phyloP scores from a whole-genome alignment of 805 yeast genomes.

The Saccharomyces jurei region DNA sequence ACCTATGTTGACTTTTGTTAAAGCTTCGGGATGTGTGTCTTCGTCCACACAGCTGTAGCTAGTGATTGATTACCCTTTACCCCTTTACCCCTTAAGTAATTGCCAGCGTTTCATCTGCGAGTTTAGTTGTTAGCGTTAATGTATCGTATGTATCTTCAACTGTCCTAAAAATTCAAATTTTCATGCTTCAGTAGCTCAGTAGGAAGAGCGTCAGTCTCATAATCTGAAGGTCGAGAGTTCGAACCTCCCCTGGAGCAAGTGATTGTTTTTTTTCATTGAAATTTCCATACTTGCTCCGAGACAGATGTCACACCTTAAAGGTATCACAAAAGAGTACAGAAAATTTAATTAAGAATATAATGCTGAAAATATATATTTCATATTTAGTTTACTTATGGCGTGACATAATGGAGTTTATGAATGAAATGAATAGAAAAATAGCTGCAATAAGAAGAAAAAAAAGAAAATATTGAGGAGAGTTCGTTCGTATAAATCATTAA shows the following conservation, averaged over 20 bases:
- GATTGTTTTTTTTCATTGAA: slow-evolving; percentile 9
- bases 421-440: not conserved
- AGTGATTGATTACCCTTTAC: too few species aligned
- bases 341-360: not conserved
- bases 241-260: slow-evolving; percentile 38
- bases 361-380: not conserved
- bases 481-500: not conserved
- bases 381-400: not conserved
- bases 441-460: not conserved
- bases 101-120: too few species aligned
- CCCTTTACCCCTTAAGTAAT: too few species aligned
- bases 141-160: not conserved
- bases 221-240: slow-evolving; percentile 42
- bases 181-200: slow-evolving; percentile 37
- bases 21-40: too few species aligned
- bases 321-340: not conserved
- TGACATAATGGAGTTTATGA: not conserved
- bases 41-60: too few species aligned
- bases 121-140: too few species aligned
- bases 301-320: not conserved
- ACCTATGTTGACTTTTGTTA: too few species aligned
- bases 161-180: too few species aligned
- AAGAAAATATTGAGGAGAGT: not conserved
- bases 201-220: slow-evolving; percentile 45
- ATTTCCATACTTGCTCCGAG: not conserved